Conservation (phyloP, 139 green algal genomes). For the Pycnococcus provasolii region DNA sequence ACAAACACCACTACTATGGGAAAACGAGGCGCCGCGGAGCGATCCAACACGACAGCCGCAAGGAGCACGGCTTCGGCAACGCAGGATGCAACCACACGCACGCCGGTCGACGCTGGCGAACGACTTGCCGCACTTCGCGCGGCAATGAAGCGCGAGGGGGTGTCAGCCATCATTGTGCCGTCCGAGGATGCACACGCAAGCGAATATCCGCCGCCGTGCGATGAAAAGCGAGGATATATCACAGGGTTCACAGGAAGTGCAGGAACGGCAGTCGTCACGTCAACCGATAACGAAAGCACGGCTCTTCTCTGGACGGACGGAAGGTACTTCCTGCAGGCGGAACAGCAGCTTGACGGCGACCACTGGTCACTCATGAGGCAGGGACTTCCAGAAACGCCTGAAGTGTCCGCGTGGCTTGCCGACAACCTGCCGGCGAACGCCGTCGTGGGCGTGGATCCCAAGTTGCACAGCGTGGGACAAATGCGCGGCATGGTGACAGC, state of each 20-base stretch:
- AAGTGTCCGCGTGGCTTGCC: conserved; percentile 31
- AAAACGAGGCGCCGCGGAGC: too few species aligned
- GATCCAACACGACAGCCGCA: too few species aligned
- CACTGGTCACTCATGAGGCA: conserved; percentile 34
- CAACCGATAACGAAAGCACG: neutral
- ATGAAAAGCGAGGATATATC: conserved; percentile 26
- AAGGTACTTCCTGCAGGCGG: conserved; percentile 42
- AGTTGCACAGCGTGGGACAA: conserved; percentile 16
- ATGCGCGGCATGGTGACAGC: neutral
- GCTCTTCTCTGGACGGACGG: conserved; percentile 41
- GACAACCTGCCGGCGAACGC: conserved; percentile 12
- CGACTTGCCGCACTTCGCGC: conserved; percentile 10
- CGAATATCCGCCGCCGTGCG: conserved; percentile 32
- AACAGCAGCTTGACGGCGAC: conserved; percentile 25
- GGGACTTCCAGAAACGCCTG: conserved; percentile 16
- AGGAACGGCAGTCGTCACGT: conserved; percentile 31
- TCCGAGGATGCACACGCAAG: conserved; percentile 27
- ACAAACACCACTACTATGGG: too few species aligned
- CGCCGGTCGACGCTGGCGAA: too few species aligned
- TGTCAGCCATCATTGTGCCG: conserved; percentile 16
- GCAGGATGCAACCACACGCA: too few species aligned
- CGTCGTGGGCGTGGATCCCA: conserved; percentile 18
- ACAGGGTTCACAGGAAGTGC: conserved; percentile 36
- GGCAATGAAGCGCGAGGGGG: neutral
- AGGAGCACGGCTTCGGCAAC: too few species aligned